Evolutionary conservation across 805 yeast species (phyloP), one percentile per base, ranked within the genome.

Genomic region (Wickerhamiella australiensis): DNA sequence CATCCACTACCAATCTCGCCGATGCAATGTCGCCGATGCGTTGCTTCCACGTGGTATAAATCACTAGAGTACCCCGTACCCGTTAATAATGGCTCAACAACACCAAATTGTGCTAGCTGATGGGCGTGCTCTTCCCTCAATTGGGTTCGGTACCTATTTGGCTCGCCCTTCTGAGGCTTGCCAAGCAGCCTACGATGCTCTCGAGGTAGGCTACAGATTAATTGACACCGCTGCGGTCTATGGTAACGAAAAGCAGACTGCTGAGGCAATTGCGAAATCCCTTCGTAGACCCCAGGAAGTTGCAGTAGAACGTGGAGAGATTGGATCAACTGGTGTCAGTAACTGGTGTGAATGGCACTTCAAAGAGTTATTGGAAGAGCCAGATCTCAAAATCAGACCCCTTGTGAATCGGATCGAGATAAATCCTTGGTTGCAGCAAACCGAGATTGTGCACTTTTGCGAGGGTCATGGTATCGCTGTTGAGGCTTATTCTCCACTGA

Each of bases 401-500:
- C 85, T 80, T 0, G 80, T 83, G 38, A 81, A 85, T 63, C 94
- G 86, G 62, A 76, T 85, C 59, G 95, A 85, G 64, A 72, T 85
- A 47, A 84, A 85, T 52, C 95, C 92, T 18, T 84, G 92, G 88
- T 69, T 81, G 58, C 84, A 81, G 67, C 65, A 82, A 57, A 66
- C 71, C 49, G 78, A 79, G 47, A 69, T 85, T 51, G 77, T 82
- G 20, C 74, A 78, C 49, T 82, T 68, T 64, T 78, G 83, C 61
- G 68, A 70, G 27, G 59, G 69, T 13, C 65, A 79, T 51, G 77
- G 71, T 42, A 74, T 87, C 37, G 65, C 70, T 5, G 75, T 81
- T 9, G 85, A 83, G 61, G 88, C 94, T 0, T 87, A 75, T 65
- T 79, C 92, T 6, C 95, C 96, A 6, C 73, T 87, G 59, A 79